Evolutionary conservation across 225 moss, liverwort and hornwort genomes (phyloP).

Genomic region (Pleurozium schreberi): DNA sequence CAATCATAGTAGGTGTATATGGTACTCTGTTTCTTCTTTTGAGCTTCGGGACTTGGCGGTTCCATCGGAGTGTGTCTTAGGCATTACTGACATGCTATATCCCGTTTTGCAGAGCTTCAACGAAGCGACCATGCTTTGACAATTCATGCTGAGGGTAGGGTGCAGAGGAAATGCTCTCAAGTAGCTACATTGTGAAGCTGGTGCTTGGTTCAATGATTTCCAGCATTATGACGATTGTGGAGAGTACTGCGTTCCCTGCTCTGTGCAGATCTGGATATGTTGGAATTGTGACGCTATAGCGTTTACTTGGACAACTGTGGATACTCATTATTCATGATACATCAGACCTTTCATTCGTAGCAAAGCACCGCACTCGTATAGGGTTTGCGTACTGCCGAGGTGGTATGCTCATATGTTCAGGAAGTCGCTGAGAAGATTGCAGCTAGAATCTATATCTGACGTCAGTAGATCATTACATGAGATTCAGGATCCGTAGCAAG

Average conservation of each 20-base stretch:
- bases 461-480: neutral
- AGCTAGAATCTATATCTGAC: neutral
- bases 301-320: neutral
- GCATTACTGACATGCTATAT: neutral
- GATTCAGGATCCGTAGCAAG: neutral
- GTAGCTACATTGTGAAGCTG: constrained; percentile 6
- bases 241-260: neutral
- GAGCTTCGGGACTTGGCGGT: neutral
- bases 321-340: neutral
- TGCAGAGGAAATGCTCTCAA: constrained; percentile 2
- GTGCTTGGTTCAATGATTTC: neutral
- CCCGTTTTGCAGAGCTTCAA: neutral
- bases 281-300: constrained; percentile 10
- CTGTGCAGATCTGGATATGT: neutral
- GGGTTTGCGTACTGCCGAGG: neutral
- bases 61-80: neutral
- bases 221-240: neutral
- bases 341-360: neutral
- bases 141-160: neutral
- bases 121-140: neutral
- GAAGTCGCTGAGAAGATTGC: neutral
- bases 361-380: neutral
- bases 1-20: neutral
- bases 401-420: neutral
- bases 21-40: neutral